phyloP scores from a whole-genome alignment of 2,329 filamentous ascomycete genomes.

The Pezicula carpinea region DNA sequence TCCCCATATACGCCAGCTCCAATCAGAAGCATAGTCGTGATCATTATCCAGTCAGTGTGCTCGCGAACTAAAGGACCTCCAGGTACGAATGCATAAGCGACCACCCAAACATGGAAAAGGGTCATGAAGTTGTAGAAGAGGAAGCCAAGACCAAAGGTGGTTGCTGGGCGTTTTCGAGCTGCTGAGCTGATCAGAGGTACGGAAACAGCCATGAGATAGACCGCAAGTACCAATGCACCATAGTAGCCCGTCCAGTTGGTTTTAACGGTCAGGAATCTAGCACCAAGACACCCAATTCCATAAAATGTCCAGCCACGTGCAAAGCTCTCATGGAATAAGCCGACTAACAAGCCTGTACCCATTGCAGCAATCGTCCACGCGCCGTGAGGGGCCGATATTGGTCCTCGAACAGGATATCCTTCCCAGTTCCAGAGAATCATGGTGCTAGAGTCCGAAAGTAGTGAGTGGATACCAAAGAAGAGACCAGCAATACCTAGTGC shows the following conservation, averaged over 20 bases:
- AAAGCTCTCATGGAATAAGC: slow-evolving; percentile 67
- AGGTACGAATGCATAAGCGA: slow-evolving; percentile 96
- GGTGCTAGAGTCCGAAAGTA: slow-evolving; percentile 94
- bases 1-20: slow-evolving; percentile 80
- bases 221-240: slow-evolving; percentile 69
- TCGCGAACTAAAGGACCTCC: slow-evolving; percentile 90
- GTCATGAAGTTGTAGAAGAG: slow-evolving; percentile 89
- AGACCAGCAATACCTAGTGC: slow-evolving; percentile 77
- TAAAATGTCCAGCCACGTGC: slow-evolving; percentile 77
- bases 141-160: slow-evolving; percentile 84
- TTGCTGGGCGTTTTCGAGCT: slow-evolving; percentile 69
- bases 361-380: slow-evolving; percentile 83
- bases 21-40: slow-evolving; percentile 75
- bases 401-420: slow-evolving; percentile 85
- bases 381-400: slow-evolving; percentile 84
- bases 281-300: slow-evolving; percentile 72
- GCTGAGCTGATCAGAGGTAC: slow-evolving; percentile 73
- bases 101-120: slow-evolving; percentile 97
- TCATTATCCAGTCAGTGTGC: slow-evolving; percentile 94
- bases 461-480: slow-evolving; percentile 84
- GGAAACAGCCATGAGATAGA: slow-evolving; percentile 78
- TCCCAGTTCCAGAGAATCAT: slow-evolving; percentile 99
- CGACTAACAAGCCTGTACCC: slow-evolving; percentile 72
- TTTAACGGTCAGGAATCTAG: slow-evolving; percentile 70
- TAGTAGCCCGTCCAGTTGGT: slow-evolving; percentile 87